Evolutionary conservation across 2,329 filamentous ascomycete species (phyloP).

Genomic region (Domatiomyces globalis): DNA sequence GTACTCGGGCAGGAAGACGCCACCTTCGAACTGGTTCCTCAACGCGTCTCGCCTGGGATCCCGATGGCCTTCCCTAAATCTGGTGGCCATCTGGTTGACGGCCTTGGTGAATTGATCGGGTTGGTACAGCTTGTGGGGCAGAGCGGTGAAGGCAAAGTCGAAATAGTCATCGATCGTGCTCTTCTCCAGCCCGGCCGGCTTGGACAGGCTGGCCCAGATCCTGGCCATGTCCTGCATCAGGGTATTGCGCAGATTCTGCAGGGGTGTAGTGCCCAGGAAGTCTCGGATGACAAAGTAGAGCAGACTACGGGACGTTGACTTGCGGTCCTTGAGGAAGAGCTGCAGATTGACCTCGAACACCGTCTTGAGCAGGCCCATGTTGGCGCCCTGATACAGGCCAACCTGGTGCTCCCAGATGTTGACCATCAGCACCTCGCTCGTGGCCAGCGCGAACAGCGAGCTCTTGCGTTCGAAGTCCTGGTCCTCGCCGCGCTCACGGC

Average conservation of each 20-base stretch:
- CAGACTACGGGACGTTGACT: conserved; percentile 75
- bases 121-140: conserved; percentile 94
- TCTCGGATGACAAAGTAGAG: conserved; percentile 98
- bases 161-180: conserved; percentile 94
- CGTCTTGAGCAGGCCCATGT: conserved; percentile 97
- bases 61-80: conserved; percentile 71
- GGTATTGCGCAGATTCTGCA: conserved; percentile 79
- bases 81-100: conserved; percentile 60
- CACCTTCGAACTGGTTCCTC: conserved; percentile 55
- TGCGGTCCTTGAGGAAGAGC: conserved; percentile 87
- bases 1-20: conserved; percentile 84
- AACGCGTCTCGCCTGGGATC: conserved; percentile 48
- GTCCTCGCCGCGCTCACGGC: conserved; percentile 88
- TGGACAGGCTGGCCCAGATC: conserved; percentile 86
- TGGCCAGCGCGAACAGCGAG: conserved; percentile 89
- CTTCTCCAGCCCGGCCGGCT: conserved; percentile 74
- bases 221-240: conserved; percentile 78
- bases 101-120: conserved; percentile 78
- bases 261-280: conserved; percentile 80
- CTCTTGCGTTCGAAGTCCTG: conserved; percentile 99
- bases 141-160: conserved; percentile 89
- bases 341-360: conserved; percentile 98
- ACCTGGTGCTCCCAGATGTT: conserved; percentile 99
- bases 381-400: conserved; percentile 91
- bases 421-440: conserved; percentile 92